phyloP scores from a whole-genome alignment of 441 rosid species.

The Jatropha podagrica region DNA sequence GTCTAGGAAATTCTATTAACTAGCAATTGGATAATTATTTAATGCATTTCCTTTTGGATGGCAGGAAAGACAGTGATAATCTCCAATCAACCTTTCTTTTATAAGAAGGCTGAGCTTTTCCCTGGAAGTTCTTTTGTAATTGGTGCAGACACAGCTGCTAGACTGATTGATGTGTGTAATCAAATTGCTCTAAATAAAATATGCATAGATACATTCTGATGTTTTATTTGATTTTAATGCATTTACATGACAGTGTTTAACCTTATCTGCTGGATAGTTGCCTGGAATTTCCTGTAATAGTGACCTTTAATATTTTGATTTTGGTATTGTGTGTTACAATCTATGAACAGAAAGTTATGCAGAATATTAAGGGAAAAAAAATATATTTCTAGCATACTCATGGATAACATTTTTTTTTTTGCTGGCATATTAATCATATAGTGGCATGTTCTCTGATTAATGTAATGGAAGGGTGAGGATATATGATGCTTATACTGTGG shows the following conservation, averaged over 20 bases:
- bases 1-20: background rate
- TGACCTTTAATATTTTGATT: conserved; percentile 5
- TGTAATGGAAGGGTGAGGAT: background rate
- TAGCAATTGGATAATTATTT: conserved; percentile 1
- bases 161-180: conserved; percentile 71
- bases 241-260: background rate
- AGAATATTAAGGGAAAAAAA: background rate
- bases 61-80: conserved; percentile 81
- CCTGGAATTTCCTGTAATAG: background rate
- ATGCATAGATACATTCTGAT: background rate
- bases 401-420: background rate
- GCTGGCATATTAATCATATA: background rate
- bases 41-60: conserved; percentile 24
- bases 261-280: background rate
- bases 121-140: conserved; percentile 94
- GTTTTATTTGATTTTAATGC: background rate
- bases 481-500: background rate
- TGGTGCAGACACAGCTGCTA: conserved; percentile 86
- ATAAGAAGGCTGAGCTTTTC: conserved; percentile 91
- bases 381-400: background rate
- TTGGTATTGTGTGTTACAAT: background rate
- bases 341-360: background rate
- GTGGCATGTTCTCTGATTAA: background rate
- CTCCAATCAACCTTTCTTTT: conserved; percentile 92
- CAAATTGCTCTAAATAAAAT: conserved; percentile 7